Evolutionary conservation across 495 filamentous ascomycete species (phyloP).

Genomic region (Acidomyces sp.): DNA sequence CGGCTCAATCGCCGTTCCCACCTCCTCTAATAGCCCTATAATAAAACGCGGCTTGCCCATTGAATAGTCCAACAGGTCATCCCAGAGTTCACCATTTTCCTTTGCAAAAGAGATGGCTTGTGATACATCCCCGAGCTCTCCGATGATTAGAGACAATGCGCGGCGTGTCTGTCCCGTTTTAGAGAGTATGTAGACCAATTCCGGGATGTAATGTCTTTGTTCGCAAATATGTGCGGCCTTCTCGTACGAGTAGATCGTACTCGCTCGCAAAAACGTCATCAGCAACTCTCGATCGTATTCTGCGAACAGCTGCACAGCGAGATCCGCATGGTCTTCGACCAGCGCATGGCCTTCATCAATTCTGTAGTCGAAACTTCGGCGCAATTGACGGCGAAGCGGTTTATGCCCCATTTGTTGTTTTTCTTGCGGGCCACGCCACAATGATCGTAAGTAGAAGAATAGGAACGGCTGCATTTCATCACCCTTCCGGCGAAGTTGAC

Average conservation of each 20-base stretch:
- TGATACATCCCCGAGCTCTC: conserved; percentile 70
- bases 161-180: conserved; percentile 88
- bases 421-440: conserved; percentile 51
- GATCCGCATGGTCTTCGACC: conserved; percentile 62
- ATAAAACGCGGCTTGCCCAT: conserved; percentile 97
- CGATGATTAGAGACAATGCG: conserved; percentile 81
- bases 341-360: conserved; percentile 57
- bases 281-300: conserved; percentile 65
- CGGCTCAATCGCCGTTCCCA: conserved; percentile 82
- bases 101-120: conserved; percentile 91
- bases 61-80: conserved; percentile 82
- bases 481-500: conserved; percentile 45
- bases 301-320: conserved; percentile 73
- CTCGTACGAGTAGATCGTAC: conserved; percentile 67
- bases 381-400: no score
- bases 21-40: conserved; percentile 78
- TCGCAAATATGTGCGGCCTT: conserved; percentile 72
- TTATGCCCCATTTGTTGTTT: conserved; percentile 3
- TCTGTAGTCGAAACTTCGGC: conserved; percentile 10
- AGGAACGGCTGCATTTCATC: conserved; percentile 47
- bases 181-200: conserved; percentile 84
- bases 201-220: conserved; percentile 59
- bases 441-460: conserved; percentile 76
- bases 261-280: conserved; percentile 74
- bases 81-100: conserved; percentile 83